A percentile compares a stretch with the other conserved stretches of the same genome.
Evolutionary conservation across 2,329 filamentous ascomycete genomes (phyloP).

Genomic region (Colletotrichum sp.): DNA sequence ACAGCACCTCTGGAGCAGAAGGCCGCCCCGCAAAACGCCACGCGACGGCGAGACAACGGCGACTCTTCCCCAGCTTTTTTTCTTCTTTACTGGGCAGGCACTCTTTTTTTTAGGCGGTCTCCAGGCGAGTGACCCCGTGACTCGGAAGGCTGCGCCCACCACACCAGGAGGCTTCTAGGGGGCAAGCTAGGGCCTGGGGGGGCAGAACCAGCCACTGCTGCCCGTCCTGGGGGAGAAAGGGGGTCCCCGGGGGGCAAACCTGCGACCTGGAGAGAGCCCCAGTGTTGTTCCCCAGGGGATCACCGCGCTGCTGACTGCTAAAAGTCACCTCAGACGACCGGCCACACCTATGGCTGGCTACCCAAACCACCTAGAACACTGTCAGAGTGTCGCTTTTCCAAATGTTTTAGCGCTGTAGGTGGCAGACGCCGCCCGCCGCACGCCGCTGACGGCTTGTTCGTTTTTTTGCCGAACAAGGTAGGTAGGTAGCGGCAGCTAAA

Average conservation of each 20-base stretch:
- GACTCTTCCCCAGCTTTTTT: conserved; percentile 16
- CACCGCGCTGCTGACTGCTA: not conserved
- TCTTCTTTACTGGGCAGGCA: not conserved
- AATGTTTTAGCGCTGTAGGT: conserved; percentile 12
- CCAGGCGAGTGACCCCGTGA: not conserved
- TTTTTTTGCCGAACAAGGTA: not conserved
- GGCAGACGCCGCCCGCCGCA: not conserved
- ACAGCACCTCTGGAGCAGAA: not conserved
- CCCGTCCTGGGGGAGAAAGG: not conserved
- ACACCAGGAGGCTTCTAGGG: not conserved
- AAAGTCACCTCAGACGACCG: not conserved
- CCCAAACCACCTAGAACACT: not conserved
- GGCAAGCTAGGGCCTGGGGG: not conserved
- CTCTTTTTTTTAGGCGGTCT: not conserved
- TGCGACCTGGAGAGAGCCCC: not conserved
- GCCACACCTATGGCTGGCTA: not conserved
- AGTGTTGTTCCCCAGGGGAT: not conserved
- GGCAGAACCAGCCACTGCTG: not conserved
- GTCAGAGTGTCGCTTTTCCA: not conserved
- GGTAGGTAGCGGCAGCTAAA: not conserved
- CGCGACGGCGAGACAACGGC: conserved; percentile 25
- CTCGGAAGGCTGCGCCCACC: not conserved
- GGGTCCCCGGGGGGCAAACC: conserved; percentile 8
- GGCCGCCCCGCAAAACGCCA: conserved; percentile 23
- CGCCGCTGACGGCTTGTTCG: not conserved